These are phyloP conservation scores for Aristolochia contorta DNA, from an alignment of 164 flowering plant species.

Conservation along the genomic window DNA sequence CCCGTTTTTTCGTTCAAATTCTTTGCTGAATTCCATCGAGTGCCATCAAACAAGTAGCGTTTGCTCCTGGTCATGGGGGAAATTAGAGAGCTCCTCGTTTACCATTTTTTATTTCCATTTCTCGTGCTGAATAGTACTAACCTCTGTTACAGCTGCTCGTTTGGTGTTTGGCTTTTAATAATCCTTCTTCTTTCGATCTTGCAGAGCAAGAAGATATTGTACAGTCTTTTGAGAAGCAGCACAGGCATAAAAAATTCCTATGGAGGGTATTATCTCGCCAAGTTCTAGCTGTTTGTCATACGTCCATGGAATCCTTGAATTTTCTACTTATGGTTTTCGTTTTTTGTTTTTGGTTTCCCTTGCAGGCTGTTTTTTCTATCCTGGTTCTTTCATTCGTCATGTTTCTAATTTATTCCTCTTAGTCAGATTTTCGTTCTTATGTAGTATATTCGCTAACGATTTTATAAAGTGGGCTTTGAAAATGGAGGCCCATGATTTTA, in stretches of 20 bases:
- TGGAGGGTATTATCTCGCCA: slow-evolving; percentile 79
- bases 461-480: too few species aligned
- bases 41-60: not conserved
- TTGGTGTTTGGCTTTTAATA: too few species aligned
- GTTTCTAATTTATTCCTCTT: slow-evolving; percentile 56
- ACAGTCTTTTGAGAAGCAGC: slow-evolving; percentile 49
- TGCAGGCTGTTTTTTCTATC: slow-evolving; percentile 53
- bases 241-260: slow-evolving; percentile 51
- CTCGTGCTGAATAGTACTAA: too few species aligned
- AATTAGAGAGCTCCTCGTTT: too few species aligned
- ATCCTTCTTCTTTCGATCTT: not conserved
- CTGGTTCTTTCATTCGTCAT: slow-evolving; percentile 33
- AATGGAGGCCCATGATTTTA: slow-evolving; percentile 9
- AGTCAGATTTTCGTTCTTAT: slow-evolving; percentile 57
- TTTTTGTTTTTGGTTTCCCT: not conserved
- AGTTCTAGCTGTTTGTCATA: not conserved
- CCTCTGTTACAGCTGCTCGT: too few species aligned
- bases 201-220: slow-evolving; percentile 85
- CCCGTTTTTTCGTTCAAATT: not conserved
- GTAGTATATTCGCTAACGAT: too few species aligned
- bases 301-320: not conserved
- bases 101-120: not conserved
- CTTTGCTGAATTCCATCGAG: too few species aligned
- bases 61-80: not conserved
- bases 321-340: not conserved